Evolutionary conservation across 1,284 basidiomycete species (phyloP), one percentile per base, ranked within the genome.

Genomic region (Sanguinoderma infundibulare): DNA sequence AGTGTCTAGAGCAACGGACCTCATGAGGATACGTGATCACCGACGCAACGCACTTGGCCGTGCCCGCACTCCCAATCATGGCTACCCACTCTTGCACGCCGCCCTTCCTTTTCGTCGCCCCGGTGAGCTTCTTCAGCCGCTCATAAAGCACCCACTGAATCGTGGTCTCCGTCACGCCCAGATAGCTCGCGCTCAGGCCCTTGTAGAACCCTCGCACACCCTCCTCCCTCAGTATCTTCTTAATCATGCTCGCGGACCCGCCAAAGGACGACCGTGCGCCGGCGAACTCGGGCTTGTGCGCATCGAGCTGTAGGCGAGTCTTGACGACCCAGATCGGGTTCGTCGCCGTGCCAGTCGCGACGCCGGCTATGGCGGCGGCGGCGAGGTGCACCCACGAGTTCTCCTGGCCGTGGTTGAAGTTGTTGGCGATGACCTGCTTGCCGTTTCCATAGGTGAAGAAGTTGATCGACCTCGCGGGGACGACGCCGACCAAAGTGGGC

Each of bases 281-380:
- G 69, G 73, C 7, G 61, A 60, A 10, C 63, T 50, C 61, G 60
- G 57, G 50, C 55, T 54, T 52, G 63, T 62, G 64, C 66, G 64
- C 56, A 60, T 64, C 81, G 32, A 96, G 87, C 74, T 99, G 97
- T 54, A 98, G 73, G 2, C 97, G 88, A 38, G 97, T 99, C 77
- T 98, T 98, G 67, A 99, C 94, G 40, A 99, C 96, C 97, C 97
- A 99, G 49, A 99, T 98, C 0, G 97, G 97, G 74, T 98, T 98
- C 17, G 97, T 98, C 10, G 88, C 94, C 0, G 95, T 92, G 1
- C 96, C 87, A 0, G 97, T 99, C 32, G 86, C 82, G 65, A 98
- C 79, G 7, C 95, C 94, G 0, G 97, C 97, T 5, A 89, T 73
- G 0, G 95, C 92, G 0, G 96, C 98, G 0, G 97, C 93, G 5